Percentiles rank a stretch among this genome's conserved stretches.
phyloP scores from a whole-genome alignment of 2,329 filamentous ascomycete species.

The Fusarium acutatum region DNA sequence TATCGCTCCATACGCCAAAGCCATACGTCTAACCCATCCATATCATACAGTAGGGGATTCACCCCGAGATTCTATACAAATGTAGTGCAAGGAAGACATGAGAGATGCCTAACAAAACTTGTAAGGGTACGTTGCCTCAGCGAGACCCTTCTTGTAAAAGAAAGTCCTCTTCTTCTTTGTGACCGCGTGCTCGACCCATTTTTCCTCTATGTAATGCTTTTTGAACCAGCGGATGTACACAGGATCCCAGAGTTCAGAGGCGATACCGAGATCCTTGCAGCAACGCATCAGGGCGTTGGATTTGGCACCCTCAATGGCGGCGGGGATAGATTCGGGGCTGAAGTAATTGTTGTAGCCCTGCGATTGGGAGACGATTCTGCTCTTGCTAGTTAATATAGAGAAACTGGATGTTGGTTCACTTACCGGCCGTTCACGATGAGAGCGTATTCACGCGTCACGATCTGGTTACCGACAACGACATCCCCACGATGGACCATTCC shows the following conservation, averaged over 20 bases:
- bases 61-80: conserved; percentile 5
- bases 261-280: conserved; percentile 97
- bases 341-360: conserved; percentile 97
- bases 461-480: conserved; percentile 81
- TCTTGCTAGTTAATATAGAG: not conserved
- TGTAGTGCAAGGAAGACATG: not conserved
- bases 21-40: not conserved
- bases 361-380: conserved; percentile 87
- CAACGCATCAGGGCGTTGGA: conserved; percentile 97
- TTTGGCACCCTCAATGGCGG: conserved; percentile 95
- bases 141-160: conserved; percentile 81
- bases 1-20: conserved; percentile 19
- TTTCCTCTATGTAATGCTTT: conserved; percentile 76
- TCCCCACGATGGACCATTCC: conserved; percentile 89
- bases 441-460: conserved; percentile 90
- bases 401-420: conserved; percentile 38
- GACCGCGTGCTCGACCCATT: conserved; percentile 86
- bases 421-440: conserved; percentile 89
- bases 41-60: conserved; percentile 23
- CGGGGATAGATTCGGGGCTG: conserved; percentile 86
- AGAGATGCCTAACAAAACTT: conserved; percentile 46
- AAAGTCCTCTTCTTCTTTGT: conserved; percentile 93
- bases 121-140: conserved; percentile 72
- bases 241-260: conserved; percentile 96
- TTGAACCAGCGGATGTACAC: conserved; percentile 86